A percentile compares a stretch with the other conserved stretches of the same genome.
phyloP scores from a whole-genome alignment of 805 yeast species.

The Wickerhamomyces bovis region DNA sequence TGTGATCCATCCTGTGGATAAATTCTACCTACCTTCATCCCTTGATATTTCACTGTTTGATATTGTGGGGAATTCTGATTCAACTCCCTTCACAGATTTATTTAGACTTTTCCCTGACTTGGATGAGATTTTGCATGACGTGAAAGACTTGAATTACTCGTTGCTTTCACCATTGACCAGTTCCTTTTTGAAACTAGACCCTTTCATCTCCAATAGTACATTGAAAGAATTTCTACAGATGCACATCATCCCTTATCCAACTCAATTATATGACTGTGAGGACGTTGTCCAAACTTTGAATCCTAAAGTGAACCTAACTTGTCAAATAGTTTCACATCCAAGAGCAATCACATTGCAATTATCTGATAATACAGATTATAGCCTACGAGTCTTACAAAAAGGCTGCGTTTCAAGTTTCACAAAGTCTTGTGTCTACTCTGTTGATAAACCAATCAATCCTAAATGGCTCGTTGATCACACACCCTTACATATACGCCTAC shows the following conservation, averaged over 20 bases:
- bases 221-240: slow-evolving; percentile 53
- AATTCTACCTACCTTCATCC: slow-evolving; percentile 50
- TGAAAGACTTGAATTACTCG: slow-evolving; percentile 41
- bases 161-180: slow-evolving; percentile 66
- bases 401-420: slow-evolving; percentile 48
- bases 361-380: slow-evolving; percentile 44
- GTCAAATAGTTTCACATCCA: slow-evolving; percentile 34
- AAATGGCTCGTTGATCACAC: slow-evolving; percentile 50
- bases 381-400: slow-evolving; percentile 50
- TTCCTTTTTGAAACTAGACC: slow-evolving; percentile 48
- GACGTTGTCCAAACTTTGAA: slow-evolving; percentile 36
- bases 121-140: slow-evolving; percentile 29
- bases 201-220: slow-evolving; percentile 33
- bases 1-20: slow-evolving; percentile 65
- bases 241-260: slow-evolving; percentile 62
- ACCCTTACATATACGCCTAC: slow-evolving; percentile 54
- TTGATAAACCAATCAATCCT: slow-evolving; percentile 64
- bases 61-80: slow-evolving; percentile 49
- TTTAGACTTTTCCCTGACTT: slow-evolving; percentile 40
- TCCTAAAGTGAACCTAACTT: slow-evolving; percentile 38
- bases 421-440: slow-evolving; percentile 49
- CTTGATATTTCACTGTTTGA: slow-evolving; percentile 50
- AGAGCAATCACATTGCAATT: slow-evolving; percentile 31
- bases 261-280: slow-evolving; percentile 46
- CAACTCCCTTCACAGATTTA: slow-evolving; percentile 40